A percentile compares a stretch with the other conserved stretches of the same genome.
Evolutionary conservation across 768 basidiomycete genomes (phyloP).

Genomic region (Panaeolus cyanescens): DNA sequence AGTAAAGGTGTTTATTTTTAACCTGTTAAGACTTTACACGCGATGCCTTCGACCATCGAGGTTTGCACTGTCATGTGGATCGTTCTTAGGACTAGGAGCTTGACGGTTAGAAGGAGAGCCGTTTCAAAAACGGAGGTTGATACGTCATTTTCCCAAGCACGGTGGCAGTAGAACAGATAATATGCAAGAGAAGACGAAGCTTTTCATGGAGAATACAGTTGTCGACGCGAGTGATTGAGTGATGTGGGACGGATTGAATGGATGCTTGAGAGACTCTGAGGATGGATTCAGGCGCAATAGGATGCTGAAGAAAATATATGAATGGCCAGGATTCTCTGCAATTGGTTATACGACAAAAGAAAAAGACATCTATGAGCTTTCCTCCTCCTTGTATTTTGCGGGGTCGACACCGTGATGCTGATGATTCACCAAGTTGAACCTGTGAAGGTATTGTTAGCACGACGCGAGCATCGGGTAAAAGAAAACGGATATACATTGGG

Average conservation of each 20-base stretch:
- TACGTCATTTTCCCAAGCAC: background rate
- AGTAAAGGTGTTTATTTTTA: background rate
- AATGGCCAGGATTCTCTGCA: background rate
- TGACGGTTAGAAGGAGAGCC: background rate
- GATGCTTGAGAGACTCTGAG: background rate
- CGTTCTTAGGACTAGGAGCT: background rate
- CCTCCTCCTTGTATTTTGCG: slow-evolving; percentile 65
- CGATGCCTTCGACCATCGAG: background rate
- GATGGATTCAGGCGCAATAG: background rate
- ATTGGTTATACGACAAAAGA: background rate
- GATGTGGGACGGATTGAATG: too few relatives aligned
- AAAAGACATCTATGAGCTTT: slow-evolving; percentile 22
- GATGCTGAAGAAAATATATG: background rate
- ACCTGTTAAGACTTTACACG: background rate
- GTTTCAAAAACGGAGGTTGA: background rate
- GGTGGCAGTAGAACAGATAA: background rate
- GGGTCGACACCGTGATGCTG: slow-evolving; percentile 83
- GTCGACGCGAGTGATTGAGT: background rate
- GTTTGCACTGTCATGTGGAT: background rate
- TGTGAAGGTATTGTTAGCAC: slow-evolving; percentile 30
- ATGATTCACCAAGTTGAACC: slow-evolving; percentile 97
- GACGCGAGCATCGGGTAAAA: slow-evolving; percentile 12
- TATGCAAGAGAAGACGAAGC: background rate
- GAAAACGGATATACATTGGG: slow-evolving; percentile 60
- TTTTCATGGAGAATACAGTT: background rate